These are phyloP conservation scores for Sutorius australiensis DNA, from an alignment of 768 basidiomycete species.

Conservation along the genomic window DNA sequence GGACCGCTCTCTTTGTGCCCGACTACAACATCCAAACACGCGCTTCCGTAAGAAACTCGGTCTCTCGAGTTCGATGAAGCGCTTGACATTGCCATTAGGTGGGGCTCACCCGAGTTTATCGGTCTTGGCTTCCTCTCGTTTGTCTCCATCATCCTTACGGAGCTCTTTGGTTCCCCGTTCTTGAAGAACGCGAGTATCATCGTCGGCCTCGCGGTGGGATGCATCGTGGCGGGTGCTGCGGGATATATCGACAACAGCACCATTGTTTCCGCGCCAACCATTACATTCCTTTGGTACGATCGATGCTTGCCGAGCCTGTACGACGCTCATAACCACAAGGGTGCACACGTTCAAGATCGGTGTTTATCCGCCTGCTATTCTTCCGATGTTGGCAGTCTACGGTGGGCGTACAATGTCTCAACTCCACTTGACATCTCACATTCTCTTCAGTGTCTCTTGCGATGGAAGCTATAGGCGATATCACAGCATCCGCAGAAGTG, in stretches of 20 bases:
- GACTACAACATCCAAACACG: conserved; percentile 61
- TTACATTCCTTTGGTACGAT: conserved; percentile 74
- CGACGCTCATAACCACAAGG: conserved; percentile 33
- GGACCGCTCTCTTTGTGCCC: conserved; percentile 75
- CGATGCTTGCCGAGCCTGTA: neutral
- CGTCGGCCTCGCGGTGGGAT: conserved; percentile 70
- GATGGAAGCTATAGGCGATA: conserved; percentile 85
- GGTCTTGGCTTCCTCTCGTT: conserved; percentile 87
- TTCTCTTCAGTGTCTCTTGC: conserved; percentile 53
- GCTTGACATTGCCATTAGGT: conserved; percentile 35
- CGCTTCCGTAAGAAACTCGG: conserved; percentile 49
- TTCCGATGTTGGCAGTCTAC: conserved; percentile 62
- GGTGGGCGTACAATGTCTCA: conserved; percentile 25
- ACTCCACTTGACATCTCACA: conserved; percentile 2
- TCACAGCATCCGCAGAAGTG: conserved; percentile 79
- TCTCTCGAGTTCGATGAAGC: neutral
- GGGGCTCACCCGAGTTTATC: conserved; percentile 81
- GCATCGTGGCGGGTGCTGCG: conserved; percentile 74
- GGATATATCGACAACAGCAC: conserved; percentile 71
- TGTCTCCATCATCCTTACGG: conserved; percentile 68
- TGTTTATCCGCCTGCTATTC: conserved; percentile 67
- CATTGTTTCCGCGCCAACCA: conserved; percentile 65
- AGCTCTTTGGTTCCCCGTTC: conserved; percentile 83
- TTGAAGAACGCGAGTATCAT: conserved; percentile 78
- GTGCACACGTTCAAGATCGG: conserved; percentile 73